Evolutionary conservation across 2,329 filamentous ascomycete species (phyloP).

Genomic region (Clarireedia paspali): DNA sequence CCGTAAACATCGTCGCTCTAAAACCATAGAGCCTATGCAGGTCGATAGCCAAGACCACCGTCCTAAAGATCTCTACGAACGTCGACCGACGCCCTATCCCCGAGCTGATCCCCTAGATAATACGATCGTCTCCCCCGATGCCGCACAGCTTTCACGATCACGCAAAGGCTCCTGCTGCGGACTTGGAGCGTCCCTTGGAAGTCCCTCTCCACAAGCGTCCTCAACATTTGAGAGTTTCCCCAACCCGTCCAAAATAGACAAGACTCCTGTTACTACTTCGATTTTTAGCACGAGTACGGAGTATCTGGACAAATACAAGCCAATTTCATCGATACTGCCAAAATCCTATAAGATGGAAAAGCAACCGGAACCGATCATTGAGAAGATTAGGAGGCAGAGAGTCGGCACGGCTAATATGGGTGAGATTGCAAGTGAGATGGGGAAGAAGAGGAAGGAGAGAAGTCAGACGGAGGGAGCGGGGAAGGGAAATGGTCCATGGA

Average conservation of each 20-base stretch:
- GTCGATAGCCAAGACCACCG: slow-evolving; percentile 3
- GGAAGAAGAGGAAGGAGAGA: slow-evolving; percentile 5
- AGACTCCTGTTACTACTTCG: neutral
- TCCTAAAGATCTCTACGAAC: slow-evolving; percentile 3
- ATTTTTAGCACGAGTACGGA: neutral
- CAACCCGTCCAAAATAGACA: neutral
- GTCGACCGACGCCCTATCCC: slow-evolving; percentile 16
- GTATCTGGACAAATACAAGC: slow-evolving; percentile 4
- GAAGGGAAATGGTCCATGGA: neutral
- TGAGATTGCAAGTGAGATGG: neutral
- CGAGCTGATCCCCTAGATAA: neutral
- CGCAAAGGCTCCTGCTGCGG: slow-evolving; percentile 1
- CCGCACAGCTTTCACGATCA: neutral
- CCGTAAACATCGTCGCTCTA: slow-evolving; percentile 3
- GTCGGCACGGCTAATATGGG: slow-evolving; percentile 3
- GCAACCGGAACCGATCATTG: slow-evolving; percentile 16
- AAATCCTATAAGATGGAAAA: neutral
- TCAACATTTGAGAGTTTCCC: slow-evolving; percentile 6
- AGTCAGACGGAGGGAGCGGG: neutral
- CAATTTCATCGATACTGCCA: neutral
- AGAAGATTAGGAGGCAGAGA: slow-evolving; percentile 20
- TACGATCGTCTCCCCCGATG: neutral
- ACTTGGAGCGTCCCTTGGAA: neutral
- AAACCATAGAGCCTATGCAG: slow-evolving; percentile 5
- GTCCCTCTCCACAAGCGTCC: neutral